Conservation (phyloP, 176 grass and related monocot species). For the Elymus sibiricus region DNA sequence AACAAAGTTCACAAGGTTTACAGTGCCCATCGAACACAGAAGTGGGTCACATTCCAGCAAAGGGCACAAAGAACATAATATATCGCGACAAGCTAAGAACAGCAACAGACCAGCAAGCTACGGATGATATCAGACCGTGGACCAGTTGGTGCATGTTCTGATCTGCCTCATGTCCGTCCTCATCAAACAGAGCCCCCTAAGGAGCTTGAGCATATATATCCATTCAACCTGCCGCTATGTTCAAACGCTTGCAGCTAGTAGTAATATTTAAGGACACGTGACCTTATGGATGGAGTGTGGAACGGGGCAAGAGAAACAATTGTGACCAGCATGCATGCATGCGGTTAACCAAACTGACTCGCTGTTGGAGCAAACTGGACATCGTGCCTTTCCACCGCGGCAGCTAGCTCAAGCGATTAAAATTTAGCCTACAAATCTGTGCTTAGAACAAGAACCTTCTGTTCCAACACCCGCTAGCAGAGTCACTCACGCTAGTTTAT, state of each 20-base stretch:
- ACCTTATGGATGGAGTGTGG: constrained; percentile 18
- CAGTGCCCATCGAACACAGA: too few species aligned
- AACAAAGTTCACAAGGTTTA: too few species aligned
- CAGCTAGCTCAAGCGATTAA: constrained; percentile 36
- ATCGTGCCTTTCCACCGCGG: constrained; percentile 20
- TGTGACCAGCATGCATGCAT: neutral
- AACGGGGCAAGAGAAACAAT: constrained; percentile 1
- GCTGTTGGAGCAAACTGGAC: constrained; percentile 21
- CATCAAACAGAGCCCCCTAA: neutral
- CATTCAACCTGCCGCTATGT: neutral
- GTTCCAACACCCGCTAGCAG: constrained; percentile 5
- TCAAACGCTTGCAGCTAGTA: neutral
- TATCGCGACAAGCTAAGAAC: too few species aligned
- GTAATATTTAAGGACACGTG: constrained; percentile 10
- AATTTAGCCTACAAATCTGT: constrained; percentile 27
- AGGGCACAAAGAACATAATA: too few species aligned
- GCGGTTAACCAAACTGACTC: constrained; percentile 24
- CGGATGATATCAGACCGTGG: neutral
- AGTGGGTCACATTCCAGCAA: too few species aligned
- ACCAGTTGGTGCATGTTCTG: neutral
- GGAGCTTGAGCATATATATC: neutral
- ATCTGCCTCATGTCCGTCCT: neutral
- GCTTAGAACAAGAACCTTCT: constrained; percentile 22
- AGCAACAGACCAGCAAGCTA: too few species aligned
- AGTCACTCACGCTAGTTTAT: constrained; percentile 29